Base-by-base conservation (phyloP, 2,329 filamentous ascomycete species). In the Lasiodiplodia theobromae region DNA sequence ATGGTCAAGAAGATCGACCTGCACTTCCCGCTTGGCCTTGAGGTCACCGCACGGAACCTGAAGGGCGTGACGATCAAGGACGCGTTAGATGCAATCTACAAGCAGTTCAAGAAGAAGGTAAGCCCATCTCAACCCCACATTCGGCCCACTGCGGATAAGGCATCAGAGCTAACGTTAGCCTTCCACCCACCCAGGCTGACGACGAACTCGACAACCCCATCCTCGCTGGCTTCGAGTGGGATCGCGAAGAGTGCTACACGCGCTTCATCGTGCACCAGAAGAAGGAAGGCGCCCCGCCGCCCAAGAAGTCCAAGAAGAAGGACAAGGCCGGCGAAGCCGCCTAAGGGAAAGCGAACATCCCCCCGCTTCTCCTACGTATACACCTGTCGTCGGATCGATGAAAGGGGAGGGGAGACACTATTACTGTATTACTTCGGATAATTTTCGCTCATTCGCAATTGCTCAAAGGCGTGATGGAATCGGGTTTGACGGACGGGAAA, bases 31-130 rank as follows among this genome's bases (percentile, higher is more conserved):
- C 85, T 96, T 66, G 95, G 95, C 64, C 87, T 96, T 68, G 90
- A 95, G 77, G 92, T 97, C 73, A 92, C 91, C 38, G 95, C 94
- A 77, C 89, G 95, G 77, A 98, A 97, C 83, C 84, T 94, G 75
- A 95, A 94, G 82, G 95, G 95, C 68, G 94, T 98, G 73, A 98
- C 95, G 68, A 95, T 98, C 86, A 97, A 97, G 86, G 95, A 98
- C 82, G 94, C 94, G 69, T 80, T 97, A 80, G 94, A 97, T 80
- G 95, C 93, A 76, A 97, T 98, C 82, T 86, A 97, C 87, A 97
- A 97, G 86, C 88, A 92, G 74, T 97, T 93, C 86, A 97, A 96
- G 88, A 97, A 97, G 89, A 91, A 94, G 88, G 95, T 94, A 82
- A 74, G 89, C 8, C 38, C 23, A 37, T 23, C 31, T 31, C 34